Conservation (phyloP, 345 rosid species). For the Psidium guajava region DNA sequence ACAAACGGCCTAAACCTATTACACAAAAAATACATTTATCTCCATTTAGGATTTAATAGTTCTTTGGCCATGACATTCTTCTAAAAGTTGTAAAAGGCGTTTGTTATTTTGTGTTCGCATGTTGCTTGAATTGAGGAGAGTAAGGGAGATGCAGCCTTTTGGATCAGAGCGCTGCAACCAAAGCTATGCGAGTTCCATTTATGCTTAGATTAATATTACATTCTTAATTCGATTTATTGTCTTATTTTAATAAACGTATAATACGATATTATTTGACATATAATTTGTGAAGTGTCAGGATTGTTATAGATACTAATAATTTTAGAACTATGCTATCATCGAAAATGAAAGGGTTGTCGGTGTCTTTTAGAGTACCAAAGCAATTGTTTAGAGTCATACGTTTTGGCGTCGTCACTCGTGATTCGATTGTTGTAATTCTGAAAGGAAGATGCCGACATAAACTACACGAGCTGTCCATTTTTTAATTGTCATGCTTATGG, state of each 20-base stretch:
- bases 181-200: background rate
- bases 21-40: background rate
- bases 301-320: background rate
- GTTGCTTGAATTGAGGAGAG: background rate
- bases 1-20: background rate
- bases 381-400: background rate
- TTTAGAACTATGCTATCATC: background rate
- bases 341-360: background rate
- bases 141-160: background rate
- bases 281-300: background rate
- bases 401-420: background rate
- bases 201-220: background rate
- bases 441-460: background rate
- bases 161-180: background rate
- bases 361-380: background rate
- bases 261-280: background rate
- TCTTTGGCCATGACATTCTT: background rate
- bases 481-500: background rate
- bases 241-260: background rate
- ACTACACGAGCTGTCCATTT: no score
- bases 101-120: background rate
- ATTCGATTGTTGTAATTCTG: background rate
- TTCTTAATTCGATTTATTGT: background rate
- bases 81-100: background rate
- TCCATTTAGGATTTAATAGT: background rate